Evolutionary conservation across 192 early-diverging fungal species (phyloP).

Genomic region (Backusella tuberculispora): DNA sequence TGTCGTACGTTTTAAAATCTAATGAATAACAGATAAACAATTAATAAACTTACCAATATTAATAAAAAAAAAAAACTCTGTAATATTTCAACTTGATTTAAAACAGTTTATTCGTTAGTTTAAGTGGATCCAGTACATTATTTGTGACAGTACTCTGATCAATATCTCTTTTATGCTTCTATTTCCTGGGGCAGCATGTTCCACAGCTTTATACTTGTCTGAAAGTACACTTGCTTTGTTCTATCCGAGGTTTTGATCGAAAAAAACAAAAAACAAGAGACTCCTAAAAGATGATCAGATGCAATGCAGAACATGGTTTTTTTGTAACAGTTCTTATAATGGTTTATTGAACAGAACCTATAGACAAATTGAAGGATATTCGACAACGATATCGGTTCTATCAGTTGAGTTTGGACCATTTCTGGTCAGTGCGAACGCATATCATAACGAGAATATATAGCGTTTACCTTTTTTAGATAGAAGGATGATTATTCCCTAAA

Average conservation of each 20-base stretch:
- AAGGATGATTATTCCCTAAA: conserved; percentile 7
- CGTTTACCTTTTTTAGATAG: background rate
- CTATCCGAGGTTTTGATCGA: background rate
- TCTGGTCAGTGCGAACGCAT: conserved; percentile 6
- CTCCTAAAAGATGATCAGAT: background rate
- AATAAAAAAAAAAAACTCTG: no score
- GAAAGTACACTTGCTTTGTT: background rate
- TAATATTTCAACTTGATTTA: no score
- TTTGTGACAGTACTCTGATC: conserved; percentile 16
- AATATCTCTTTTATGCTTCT: background rate
- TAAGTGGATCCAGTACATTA: background rate
- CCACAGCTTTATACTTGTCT: background rate
- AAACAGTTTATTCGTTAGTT: background rate
- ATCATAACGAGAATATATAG: background rate
- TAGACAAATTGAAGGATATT: background rate
- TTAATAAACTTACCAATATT: no score
- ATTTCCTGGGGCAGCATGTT: conserved; percentile 5
- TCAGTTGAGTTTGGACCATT: background rate
- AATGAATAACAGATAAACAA: no score
- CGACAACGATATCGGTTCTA: background rate
- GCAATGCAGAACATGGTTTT: background rate
- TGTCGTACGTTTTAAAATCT: no score
- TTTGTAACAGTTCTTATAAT: background rate
- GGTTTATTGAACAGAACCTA: background rate
- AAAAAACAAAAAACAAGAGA: background rate